Evolutionary conservation across 1,139 yeast genomes (phyloP), one percentile per base, ranked within the genome.

Genomic region (Pichia sp.): DNA sequence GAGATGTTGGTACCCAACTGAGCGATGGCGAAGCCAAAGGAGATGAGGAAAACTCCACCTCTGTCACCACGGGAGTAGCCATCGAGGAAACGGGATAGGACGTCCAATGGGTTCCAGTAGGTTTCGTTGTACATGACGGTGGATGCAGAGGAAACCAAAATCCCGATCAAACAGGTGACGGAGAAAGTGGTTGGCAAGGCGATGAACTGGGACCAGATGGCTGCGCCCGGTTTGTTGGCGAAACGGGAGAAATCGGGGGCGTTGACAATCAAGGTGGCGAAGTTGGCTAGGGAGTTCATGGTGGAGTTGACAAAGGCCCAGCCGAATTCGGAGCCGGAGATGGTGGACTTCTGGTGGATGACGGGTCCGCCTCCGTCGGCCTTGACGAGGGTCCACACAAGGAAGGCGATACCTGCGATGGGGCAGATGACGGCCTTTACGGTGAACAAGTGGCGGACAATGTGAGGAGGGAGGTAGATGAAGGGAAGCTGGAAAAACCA

Each of bases 1-100:
- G 95, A 82, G 60, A 90, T 87, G 67, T 90, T 90, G n/a, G 95
- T 87, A 69, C 97, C 97, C 60, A 89, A 74, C 71, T 90, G 96
- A 16, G 96, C 95, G 57, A 90, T 71, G 1, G 90, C 87, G 72
- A 90, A 87, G 1, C 89, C 90, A 48, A 82, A 73, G 5, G 90
- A 79, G 61, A 90, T 84, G 59, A 90, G 76, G 70, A 90, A 90
- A 1, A 86, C 95, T 61, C 96, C 97, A 23, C 92, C 95, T 66
- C 96, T 78, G 52, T 90, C 87, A 63, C 87, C 95, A 57, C 76
- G 75, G 15, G 85, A 71, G 53, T 80, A 78, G 63, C 78, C 75
- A 56, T 79, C 75, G 62, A 90, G 79, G 66, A 87, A 87, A 57
- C 79, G 74, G 31, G 78, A 78, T 62, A 90, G 75, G 16, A 90